Evolutionary conservation across 2,329 filamentous ascomycete genomes (phyloP), one percentile per base, ranked within the genome.

Genomic region (Aspergillus ochraceoroseus): DNA sequence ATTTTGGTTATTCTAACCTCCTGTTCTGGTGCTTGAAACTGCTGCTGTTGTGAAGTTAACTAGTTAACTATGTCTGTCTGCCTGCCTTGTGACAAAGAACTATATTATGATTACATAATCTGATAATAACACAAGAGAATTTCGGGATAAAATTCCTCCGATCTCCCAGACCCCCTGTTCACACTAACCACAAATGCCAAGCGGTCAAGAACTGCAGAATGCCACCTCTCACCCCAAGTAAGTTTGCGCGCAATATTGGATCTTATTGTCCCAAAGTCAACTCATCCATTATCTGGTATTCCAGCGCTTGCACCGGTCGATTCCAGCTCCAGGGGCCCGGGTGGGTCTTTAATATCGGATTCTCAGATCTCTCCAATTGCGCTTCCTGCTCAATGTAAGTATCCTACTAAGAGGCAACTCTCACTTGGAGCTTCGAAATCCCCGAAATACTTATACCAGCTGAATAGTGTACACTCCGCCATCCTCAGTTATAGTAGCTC

Each of bases 201-300:
- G 61, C 58, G 60, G 59, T 60, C 15, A 39, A 5, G 2, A 0
- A 1, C 2, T 52, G 59, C 59, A 63, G 41, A 63, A 64, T 53
- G 37, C 32, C 32, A 36, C 38, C 41, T 46, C 35, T 33, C 22
- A 51, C 38, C 30, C 51, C 49, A 38, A 33, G 49, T 46, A 41
- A 54, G 52, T 53, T 51, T 50, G 43, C 38, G 38, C 31, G 27
- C 41, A 23, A 17, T 41, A 26, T 22, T 32, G 25, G 13, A 30
- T 18, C 22, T 17, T 26, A 41, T 42, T 41, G 27, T 28, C 46
- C 26, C 26, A 34, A 27, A 27, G 19, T 35, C 31, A n/a, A 22
- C 44, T 34, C 40, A 47, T 41, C 18, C 9, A 22, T 31, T 22
- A 22, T 35, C 23, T 29, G 15, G 31, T 35, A 18, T 14, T 32